Conservation (phyloP, 2,329 filamentous ascomycete species). For the Pyrenophora teres region DNA sequence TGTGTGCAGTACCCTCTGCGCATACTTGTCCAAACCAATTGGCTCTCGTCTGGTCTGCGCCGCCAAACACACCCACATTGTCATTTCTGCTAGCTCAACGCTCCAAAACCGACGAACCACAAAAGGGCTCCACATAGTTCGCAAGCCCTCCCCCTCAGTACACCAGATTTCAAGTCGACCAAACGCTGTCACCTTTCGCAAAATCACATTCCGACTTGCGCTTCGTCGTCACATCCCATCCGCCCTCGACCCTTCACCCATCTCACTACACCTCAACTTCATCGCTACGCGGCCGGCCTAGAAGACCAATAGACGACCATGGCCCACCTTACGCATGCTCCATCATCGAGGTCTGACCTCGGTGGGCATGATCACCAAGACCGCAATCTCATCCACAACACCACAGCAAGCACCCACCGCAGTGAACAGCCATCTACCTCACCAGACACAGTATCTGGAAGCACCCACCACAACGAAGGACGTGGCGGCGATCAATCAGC, state of each 20-base stretch:
- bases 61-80: constrained; percentile 36
- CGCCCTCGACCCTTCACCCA: constrained; percentile 2
- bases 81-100: constrained; percentile 38
- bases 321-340: constrained; percentile 33
- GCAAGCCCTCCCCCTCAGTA: constrained; percentile 41
- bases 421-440: constrained; percentile 28
- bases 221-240: constrained; percentile 1
- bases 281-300: constrained; percentile 3
- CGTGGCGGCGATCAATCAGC: constrained; percentile 35
- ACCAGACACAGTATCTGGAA: constrained; percentile 25
- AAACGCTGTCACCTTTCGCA: constrained; percentile 29
- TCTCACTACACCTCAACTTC: constrained; percentile 1
- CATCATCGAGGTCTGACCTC: constrained; percentile 33
- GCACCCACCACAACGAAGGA: constrained; percentile 27
- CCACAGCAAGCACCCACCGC: constrained; percentile 25
- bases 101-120: constrained; percentile 42
- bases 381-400: constrained; percentile 35
- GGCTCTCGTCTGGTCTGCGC: constrained; percentile 41
- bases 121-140: constrained; percentile 44
- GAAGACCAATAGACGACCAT: constrained; percentile 24
- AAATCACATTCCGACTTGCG: constrained; percentile 6
- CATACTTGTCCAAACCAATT: constrained; percentile 39
- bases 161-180: constrained; percentile 34
- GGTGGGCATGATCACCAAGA: constrained; percentile 39
- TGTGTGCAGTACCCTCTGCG: constrained; percentile 42